phyloP scores from a whole-genome alignment of 495 filamentous ascomycete species.

The Pyrenula aspistea region DNA sequence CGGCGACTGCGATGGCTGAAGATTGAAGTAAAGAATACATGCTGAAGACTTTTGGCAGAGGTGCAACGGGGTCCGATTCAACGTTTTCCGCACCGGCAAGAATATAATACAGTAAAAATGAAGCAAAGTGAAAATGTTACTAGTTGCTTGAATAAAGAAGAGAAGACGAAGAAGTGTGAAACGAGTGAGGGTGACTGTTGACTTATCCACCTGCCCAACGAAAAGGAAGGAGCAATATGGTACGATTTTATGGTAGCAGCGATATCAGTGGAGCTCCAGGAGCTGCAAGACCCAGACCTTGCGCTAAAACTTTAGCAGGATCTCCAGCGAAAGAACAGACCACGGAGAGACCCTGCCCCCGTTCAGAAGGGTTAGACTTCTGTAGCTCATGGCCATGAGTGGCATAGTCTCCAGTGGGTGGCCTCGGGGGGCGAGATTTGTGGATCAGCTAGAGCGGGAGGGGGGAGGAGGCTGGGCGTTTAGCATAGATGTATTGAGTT shows the following conservation, averaged over 20 bases:
- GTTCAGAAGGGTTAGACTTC: too few species aligned
- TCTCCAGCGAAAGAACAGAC: too few species aligned
- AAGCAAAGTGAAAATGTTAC: neutral
- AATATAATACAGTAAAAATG: neutral
- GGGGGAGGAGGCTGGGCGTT: neutral
- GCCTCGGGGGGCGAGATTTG: neutral
- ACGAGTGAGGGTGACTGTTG: too few species aligned
- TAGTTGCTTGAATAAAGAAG: too few species aligned
- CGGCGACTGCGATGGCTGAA: slow-evolving; percentile 3
- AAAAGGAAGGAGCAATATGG: neutral
- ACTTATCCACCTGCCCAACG: too few species aligned
- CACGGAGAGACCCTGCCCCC: too few species aligned
- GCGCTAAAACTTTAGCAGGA: neutral
- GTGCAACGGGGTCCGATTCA: too few species aligned
- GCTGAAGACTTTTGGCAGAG: neutral
- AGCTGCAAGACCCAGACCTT: too few species aligned
- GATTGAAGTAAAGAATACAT: slow-evolving; percentile 6
- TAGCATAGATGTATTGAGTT: neutral
- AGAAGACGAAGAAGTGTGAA: too few species aligned
- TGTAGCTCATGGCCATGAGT: neutral
- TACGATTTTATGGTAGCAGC: too few species aligned
- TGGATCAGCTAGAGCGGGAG: neutral
- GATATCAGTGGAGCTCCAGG: neutral
- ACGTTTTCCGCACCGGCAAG: too few species aligned
- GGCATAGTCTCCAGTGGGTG: neutral